Percentiles rank a stretch among this genome's conserved stretches.
phyloP scores from a whole-genome alignment of 768 basidiomycete species.

The Fomitopsis serialis region DNA sequence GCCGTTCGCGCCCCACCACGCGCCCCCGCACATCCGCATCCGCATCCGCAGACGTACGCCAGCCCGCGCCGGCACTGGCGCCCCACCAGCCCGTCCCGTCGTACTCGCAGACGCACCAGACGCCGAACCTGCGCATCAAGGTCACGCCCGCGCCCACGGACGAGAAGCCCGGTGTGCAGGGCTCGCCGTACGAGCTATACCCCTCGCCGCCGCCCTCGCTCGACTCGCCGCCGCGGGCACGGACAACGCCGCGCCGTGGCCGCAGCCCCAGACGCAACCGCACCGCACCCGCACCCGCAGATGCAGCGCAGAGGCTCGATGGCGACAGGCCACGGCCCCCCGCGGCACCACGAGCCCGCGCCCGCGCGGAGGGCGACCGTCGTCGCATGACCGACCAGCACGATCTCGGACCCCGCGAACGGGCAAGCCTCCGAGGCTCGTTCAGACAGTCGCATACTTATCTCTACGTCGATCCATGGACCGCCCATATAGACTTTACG shows the following conservation, averaged over 20 bases:
- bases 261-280: constrained; percentile 5
- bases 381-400: constrained; percentile 7
- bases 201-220: constrained; percentile 35
- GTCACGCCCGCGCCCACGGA: constrained; percentile 15
- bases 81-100: too few relatives aligned
- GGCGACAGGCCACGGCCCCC: constrained; percentile 14
- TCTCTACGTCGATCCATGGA: too few relatives aligned
- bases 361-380: constrained; percentile 7
- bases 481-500: not conserved
- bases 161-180: not conserved
- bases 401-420: too few relatives aligned
- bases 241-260: not conserved
- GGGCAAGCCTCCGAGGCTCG: not conserved
- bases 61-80: constrained; percentile 14
- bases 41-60: constrained; percentile 10
- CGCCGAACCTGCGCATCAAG: constrained; percentile 26
- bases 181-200: constrained; percentile 27
- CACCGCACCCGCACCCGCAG: constrained; percentile 5
- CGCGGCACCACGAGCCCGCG: constrained; percentile 5
- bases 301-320: constrained; percentile 8
- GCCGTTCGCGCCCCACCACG: constrained; percentile 2
- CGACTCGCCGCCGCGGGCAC: constrained; percentile 29
- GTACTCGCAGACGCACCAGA: constrained; percentile 20
- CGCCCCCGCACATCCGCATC: not conserved
- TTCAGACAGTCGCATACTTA: not conserved